These are phyloP conservation scores for Flaveria brownii DNA, from an alignment of 129 eudicot genomes.

Conservation along the genomic window DNA sequence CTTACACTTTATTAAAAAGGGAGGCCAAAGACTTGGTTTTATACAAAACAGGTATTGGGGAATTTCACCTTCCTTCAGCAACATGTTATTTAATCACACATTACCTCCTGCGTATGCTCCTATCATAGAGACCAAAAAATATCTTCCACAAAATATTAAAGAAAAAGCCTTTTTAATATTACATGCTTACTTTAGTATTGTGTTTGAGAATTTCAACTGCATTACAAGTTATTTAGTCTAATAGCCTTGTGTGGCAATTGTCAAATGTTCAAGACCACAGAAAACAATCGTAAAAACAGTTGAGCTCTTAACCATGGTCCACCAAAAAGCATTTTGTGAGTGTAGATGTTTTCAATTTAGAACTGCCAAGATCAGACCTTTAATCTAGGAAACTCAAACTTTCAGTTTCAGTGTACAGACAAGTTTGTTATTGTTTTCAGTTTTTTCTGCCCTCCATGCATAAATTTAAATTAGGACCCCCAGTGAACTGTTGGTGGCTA, in stretches of 20 bases:
- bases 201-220: no score
- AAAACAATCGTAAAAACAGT: neutral
- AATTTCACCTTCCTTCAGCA: neutral
- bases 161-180: no score
- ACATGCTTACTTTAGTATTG: no score
- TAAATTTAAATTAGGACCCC: constrained; percentile 5
- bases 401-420: neutral
- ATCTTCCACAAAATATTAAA: no score
- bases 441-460: neutral
- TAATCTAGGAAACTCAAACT: neutral
- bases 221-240: no score
- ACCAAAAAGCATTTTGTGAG: neutral
- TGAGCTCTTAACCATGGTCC: neutral
- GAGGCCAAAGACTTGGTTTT: neutral
- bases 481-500: neutral
- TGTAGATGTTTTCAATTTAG: neutral
- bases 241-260: neutral
- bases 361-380: neutral
- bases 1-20: neutral
- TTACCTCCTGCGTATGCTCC: no score
- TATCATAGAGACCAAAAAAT: no score
- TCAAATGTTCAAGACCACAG: neutral
- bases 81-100: no score
- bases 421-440: neutral
- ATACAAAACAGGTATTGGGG: neutral